Base-by-base conservation (phyloP, 768 basidiomycete genomes). In the Amanita pallidorosea region DNA sequence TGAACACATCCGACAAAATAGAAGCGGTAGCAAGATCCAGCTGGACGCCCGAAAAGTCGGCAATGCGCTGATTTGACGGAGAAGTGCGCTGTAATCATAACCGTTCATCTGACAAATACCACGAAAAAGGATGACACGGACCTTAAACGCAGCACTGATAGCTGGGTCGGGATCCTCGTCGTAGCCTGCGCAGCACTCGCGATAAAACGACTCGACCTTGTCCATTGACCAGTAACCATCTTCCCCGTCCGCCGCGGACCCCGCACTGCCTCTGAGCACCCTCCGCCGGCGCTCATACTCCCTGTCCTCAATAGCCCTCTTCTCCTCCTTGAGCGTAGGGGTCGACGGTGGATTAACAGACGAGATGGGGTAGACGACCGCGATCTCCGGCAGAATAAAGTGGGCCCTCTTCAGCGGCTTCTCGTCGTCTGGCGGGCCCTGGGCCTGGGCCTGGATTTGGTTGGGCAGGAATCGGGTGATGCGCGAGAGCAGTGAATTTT, bases 341-440 rank as follows among this genome's bases (percentile, higher is more conserved):
- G 81, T 88, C 44, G 81, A 87, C 1, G 94, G 94, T 6, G 95
- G 88, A 47, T 86, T 86, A 13, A 82, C 58, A 1, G 84, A 80
- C 23, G 85, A 87, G 63, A 97, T 94, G 0, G 93, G 92, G 64
- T 98, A 97, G 29, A 93, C 81, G 20, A 87, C 88, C 29, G 80
- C 82, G 57, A 96, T 77, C 57, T 87, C 77, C 0, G 89, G 89
- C 11, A 96, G 70, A 56, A 95, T 88, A 62, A 97, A 97, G 58
- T 95, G 88, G 0, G 94, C 96, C 45, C 88, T 70, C 61, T 88
- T 91, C 55, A 95, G 73, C 9, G 88, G 79, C 58, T 74, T 79
- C 33, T 67, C 64, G 42, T 79, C 78, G 45, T 65, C 56, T 8
- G 56, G 31, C 31, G 2, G 31, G 31, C 1, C 35, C 25, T 59